Percentiles rank a stretch among this genome's conserved stretches.
Conservation (phyloP, 1,284 basidiomycete genomes). For the Irpex sp. region DNA sequence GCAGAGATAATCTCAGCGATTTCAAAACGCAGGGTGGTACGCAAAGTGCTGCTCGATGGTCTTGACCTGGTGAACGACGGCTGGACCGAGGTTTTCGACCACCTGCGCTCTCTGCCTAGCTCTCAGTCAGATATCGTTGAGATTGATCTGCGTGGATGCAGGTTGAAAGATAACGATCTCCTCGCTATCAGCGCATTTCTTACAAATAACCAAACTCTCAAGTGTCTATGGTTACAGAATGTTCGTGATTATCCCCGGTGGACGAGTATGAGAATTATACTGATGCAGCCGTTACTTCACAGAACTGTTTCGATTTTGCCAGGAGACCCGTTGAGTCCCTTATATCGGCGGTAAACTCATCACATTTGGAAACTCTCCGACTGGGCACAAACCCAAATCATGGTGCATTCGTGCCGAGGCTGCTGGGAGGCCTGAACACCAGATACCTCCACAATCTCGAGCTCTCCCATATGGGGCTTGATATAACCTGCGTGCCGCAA, state of each 20-base stretch:
- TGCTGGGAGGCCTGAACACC: conserved; percentile 45
- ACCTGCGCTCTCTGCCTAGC: conserved; percentile 46
- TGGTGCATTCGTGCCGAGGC: conserved; percentile 47
- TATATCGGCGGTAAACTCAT: conserved; percentile 44
- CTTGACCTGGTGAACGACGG: neutral
- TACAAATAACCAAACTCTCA: conserved; percentile 41
- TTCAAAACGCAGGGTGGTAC: neutral
- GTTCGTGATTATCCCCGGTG: neutral
- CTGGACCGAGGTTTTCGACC: conserved; percentile 49
- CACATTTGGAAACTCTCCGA: conserved; percentile 40
- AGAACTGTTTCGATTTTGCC: neutral
- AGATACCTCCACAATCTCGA: conserved; percentile 51
- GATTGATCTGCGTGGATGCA: conserved; percentile 54
- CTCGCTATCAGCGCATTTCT: conserved; percentile 51
- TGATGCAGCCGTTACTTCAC: neutral
- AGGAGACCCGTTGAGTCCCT: conserved; percentile 26
- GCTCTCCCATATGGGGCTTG: conserved; percentile 50
- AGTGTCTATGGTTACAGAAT: conserved; percentile 44
- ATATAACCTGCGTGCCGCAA: conserved; percentile 36
- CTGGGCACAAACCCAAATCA: conserved; percentile 43
- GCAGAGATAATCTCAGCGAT: neutral
- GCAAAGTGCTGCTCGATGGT: neutral
- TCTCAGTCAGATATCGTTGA: conserved; percentile 45
- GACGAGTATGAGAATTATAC: neutral
- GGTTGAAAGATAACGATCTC: conserved; percentile 53